Evolutionary conservation across 495 filamentous ascomycete species (phyloP).

Genomic region (Penicillium goetzii): DNA sequence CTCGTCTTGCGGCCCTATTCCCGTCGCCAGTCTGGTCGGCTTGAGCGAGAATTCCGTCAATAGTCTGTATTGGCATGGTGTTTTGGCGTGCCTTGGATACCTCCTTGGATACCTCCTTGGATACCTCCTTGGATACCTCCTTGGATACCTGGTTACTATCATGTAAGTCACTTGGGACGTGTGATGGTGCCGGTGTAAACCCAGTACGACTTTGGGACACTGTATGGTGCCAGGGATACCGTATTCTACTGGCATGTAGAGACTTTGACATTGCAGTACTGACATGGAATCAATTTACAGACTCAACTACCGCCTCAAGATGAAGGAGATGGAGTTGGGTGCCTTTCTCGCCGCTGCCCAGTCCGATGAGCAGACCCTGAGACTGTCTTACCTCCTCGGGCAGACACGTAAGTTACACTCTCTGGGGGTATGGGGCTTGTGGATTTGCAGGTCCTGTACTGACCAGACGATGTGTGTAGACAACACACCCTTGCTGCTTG

Average conservation of each 20-base stretch:
- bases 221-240: neutral
- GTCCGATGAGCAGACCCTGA: too few relatives aligned
- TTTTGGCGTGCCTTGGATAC: neutral
- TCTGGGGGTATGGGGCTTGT: too few relatives aligned
- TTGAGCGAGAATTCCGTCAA: neutral
- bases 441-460: too few relatives aligned
- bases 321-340: neutral
- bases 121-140: neutral
- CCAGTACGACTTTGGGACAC: neutral
- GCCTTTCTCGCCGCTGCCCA: too few relatives aligned
- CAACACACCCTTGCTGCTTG: too few relatives aligned
- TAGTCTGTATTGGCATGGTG: neutral
- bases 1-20: too few relatives aligned
- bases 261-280: constrained; percentile 2
- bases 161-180: constrained; percentile 1
- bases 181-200: neutral
- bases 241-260: neutral
- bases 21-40: neutral
- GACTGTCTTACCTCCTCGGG: too few relatives aligned
- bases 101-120: too few relatives aligned
- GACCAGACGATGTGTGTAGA: too few relatives aligned
- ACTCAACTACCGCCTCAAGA: neutral
- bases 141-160: neutral
- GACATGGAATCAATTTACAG: neutral
- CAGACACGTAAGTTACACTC: too few relatives aligned